Conservation (phyloP, 1,284 basidiomycete species). For the Fomitopsis palustris region DNA sequence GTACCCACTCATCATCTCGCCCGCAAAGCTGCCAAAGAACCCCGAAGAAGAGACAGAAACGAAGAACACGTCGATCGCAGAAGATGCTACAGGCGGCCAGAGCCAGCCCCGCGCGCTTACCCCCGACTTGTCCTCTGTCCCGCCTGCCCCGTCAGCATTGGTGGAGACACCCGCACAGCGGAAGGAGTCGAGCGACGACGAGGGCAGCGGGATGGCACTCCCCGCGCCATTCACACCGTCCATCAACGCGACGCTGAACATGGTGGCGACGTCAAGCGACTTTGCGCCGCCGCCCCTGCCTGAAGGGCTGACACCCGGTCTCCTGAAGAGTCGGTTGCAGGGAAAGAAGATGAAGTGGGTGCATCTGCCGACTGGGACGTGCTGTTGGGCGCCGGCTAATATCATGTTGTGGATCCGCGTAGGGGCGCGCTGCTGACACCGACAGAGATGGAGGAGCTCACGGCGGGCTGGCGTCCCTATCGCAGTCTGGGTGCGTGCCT, state of each 20-base stretch:
- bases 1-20: constrained; percentile 47
- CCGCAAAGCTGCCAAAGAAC: constrained; percentile 46
- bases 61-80: constrained; percentile 15
- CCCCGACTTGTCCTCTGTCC: constrained; percentile 21
- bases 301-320: constrained; percentile 55
- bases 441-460: constrained; percentile 79
- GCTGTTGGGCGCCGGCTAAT: not conserved
- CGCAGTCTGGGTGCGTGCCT: constrained; percentile 61
- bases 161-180: constrained; percentile 10
- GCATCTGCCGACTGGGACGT: constrained; percentile 21
- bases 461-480: constrained; percentile 77
- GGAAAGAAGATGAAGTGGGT: constrained; percentile 86
- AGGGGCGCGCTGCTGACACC: constrained; percentile 80
- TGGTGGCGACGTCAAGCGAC: constrained; percentile 13
- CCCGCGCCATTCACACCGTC: constrained; percentile 69
- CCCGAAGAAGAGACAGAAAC: constrained; percentile 22
- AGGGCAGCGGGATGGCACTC: constrained; percentile 25
- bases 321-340: constrained; percentile 61
- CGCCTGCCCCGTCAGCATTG: constrained; percentile 18
- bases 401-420: not conserved
- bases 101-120: constrained; percentile 9
- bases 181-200: constrained; percentile 13
- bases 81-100: not conserved
- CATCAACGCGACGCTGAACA: constrained; percentile 49
- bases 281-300: constrained; percentile 43